Base-by-base conservation (phyloP, 108 stramenopile genomes). In the Parietichytrium sp. region DNA sequence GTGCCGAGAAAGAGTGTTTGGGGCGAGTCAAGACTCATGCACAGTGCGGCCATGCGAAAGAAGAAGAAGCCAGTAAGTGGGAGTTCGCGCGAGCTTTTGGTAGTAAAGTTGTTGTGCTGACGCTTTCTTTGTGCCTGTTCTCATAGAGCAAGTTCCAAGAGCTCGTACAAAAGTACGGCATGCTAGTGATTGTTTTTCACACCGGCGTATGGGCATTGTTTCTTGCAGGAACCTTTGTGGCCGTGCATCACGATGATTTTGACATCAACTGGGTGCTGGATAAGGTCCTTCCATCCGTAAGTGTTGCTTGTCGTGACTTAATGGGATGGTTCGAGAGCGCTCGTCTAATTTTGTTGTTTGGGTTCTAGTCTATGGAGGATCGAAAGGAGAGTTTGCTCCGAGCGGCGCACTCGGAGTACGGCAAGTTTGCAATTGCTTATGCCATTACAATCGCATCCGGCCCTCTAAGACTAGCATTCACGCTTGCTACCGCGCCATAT, bases 141-240 rank as follows among this genome's bases (percentile, higher is more conserved):
- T n/a, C n/a, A n/a, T n/a, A n/a, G n/a, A n/a, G n/a, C n/a, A n/a
- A n/a, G n/a, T n/a, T n/a, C 55, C 55, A 72, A 38, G 55, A 42
- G 10, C 55, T 72, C 38, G 55, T 72, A 23, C 55, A 72, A 72
- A 72, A 72, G 55, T 72, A 72, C 55, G 55, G 55, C 4, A 30
- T 38, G 10, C 55, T 72, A 12, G 55, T 72, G 4, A 38, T 72
- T 4, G 55, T 72, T 4, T 72, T 72, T 38, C 55, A 72, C 55
- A 72, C 55, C 20, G 42, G 36, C 4, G 55, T 72, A 6, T 72
- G 55, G 55, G 38, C 36, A 8, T 4, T 72, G 10, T 30, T 72
- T 38, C 38, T 72, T 6, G 0, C 42, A 4, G 55, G 55, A 6
- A 30, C 42, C 55, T 72, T 72, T 18, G 4, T 72, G 20, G 29